These are phyloP conservation scores for Calocybe indica DNA, from an alignment of 768 basidiomycete species.

Conservation along the genomic window DNA sequence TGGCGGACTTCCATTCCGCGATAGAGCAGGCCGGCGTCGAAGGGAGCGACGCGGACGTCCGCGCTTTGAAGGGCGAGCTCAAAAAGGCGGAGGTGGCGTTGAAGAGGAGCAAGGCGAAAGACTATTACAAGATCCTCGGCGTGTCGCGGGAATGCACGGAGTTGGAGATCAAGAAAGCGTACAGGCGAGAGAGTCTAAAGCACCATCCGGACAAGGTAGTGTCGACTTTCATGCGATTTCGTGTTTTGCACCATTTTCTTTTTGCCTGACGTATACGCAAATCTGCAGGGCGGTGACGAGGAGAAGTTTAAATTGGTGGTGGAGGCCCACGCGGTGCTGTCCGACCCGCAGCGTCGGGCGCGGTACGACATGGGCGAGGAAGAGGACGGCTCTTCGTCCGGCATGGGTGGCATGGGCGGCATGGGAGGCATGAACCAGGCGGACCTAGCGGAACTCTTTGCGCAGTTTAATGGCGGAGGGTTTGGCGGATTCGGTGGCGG, in stretches of 20 bases:
- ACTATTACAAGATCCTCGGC: constrained; percentile 80
- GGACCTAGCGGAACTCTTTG: constrained; percentile 60
- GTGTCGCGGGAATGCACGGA: constrained; percentile 58
- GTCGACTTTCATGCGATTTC: constrained; percentile 2
- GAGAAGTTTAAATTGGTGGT: constrained; percentile 92
- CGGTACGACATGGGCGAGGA: constrained; percentile 83
- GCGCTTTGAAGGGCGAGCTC: constrained; percentile 57
- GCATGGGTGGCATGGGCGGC: constrained; percentile 28
- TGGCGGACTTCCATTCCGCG: constrained; percentile 76
- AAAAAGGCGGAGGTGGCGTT: constrained; percentile 78
- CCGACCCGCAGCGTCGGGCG: constrained; percentile 64
- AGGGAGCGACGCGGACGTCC: constrained; percentile 54
- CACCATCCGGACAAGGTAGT: constrained; percentile 81
- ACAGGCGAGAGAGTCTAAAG: constrained; percentile 78
- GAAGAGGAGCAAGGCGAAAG: constrained; percentile 87
- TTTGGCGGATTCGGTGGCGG: constrained; percentile 16
- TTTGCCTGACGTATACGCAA: background rate
- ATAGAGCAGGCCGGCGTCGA: constrained; percentile 68
- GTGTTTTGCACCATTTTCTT: constrained; percentile 3
- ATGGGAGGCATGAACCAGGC: constrained; percentile 37
- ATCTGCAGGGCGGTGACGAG: constrained; percentile 80
- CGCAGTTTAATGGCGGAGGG: constrained; percentile 51
- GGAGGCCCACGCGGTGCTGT: constrained; percentile 79
- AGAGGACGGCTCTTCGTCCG: constrained; percentile 57
- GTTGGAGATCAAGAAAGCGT: constrained; percentile 84